Conservation (phyloP, 441 rosid species). For the Adansonia gregorii region DNA sequence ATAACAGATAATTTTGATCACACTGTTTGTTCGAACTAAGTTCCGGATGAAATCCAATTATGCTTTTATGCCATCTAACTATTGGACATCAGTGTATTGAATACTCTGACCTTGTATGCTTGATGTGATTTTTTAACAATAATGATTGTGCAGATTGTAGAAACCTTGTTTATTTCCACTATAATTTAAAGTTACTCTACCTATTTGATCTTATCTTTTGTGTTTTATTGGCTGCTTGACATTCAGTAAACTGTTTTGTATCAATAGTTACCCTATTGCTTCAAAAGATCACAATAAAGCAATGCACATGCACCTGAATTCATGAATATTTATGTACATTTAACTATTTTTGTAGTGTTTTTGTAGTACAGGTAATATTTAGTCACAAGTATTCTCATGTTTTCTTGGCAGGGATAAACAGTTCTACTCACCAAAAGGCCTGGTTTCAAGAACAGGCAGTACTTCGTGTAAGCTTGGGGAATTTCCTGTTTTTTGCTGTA, state of each 20-base stretch:
- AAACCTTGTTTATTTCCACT: not conserved
- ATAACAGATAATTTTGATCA: not conserved
- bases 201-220: not conserved
- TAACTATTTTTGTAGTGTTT: too few relatives aligned
- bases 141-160: not conserved
- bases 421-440: conserved; percentile 63
- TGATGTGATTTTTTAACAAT: not conserved
- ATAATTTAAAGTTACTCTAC: not conserved
- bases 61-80: not conserved
- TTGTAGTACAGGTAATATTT: not conserved
- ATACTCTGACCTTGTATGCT: not conserved
- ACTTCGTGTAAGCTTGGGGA: conserved; percentile 95
- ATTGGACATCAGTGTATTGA: not conserved
- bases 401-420: conserved; percentile 70
- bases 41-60: not conserved
- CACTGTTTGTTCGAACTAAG: conserved; percentile 4
- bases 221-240: not conserved
- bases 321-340: not conserved
- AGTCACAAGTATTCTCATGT: not conserved
- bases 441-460: conserved; percentile 93
- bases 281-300: conserved; percentile 17
- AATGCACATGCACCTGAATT: not conserved
- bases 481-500: conserved; percentile 73
- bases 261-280: conserved; percentile 1
- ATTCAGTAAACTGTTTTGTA: not conserved